A percentile compares a stretch with the other conserved stretches of the same genome.
Evolutionary conservation across 768 basidiomycete species (phyloP).

Genomic region (Sarcodon aspratus): DNA sequence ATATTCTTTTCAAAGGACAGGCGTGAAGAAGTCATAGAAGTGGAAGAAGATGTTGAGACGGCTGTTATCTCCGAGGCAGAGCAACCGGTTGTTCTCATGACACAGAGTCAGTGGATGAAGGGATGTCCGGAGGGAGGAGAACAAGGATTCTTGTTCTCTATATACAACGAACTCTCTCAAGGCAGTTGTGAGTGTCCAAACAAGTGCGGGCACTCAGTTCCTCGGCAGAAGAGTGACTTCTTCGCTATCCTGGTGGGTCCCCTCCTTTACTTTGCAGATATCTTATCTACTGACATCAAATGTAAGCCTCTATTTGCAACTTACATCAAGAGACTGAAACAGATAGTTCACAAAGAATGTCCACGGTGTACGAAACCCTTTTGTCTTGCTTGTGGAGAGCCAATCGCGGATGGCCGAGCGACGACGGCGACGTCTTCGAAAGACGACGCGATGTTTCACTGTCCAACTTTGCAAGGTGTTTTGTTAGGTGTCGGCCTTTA

Average conservation of each 20-base stretch:
- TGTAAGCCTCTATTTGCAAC: slow-evolving; percentile 57
- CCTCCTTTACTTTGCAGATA: slow-evolving; percentile 8
- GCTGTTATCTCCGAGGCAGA: slow-evolving; percentile 28
- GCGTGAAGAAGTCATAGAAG: slow-evolving; percentile 84
- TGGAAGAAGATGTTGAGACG: slow-evolving; percentile 66
- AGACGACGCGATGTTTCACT: slow-evolving; percentile 71
- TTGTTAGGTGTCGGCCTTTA: slow-evolving; percentile 85
- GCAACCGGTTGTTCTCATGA: slow-evolving; percentile 55
- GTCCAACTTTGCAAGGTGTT: slow-evolving; percentile 80
- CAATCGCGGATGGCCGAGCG: slow-evolving; percentile 8
- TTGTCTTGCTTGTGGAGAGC: slow-evolving; percentile 40
- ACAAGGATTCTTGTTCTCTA: slow-evolving; percentile 77
- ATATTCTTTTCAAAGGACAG: slow-evolving; percentile 95
- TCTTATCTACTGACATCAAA: slow-evolving; percentile 2
- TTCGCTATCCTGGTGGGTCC: slow-evolving; percentile 69
- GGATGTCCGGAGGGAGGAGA: slow-evolving; percentile 92
- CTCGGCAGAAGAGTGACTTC: slow-evolving; percentile 66
- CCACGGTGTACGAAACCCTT: slow-evolving; percentile 17
- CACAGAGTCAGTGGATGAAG: slow-evolving; percentile 93
- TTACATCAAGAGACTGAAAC: slow-evolving; percentile 56
- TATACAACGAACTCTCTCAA: slow-evolving; percentile 64
- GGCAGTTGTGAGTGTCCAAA: slow-evolving; percentile 62
- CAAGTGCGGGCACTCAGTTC: slow-evolving; percentile 53
- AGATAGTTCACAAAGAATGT: slow-evolving; percentile 50
- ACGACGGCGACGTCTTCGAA: slow-evolving; percentile 16